Conservation (phyloP, 2,329 filamentous ascomycete species). For the Verticillium isaacii region DNA sequence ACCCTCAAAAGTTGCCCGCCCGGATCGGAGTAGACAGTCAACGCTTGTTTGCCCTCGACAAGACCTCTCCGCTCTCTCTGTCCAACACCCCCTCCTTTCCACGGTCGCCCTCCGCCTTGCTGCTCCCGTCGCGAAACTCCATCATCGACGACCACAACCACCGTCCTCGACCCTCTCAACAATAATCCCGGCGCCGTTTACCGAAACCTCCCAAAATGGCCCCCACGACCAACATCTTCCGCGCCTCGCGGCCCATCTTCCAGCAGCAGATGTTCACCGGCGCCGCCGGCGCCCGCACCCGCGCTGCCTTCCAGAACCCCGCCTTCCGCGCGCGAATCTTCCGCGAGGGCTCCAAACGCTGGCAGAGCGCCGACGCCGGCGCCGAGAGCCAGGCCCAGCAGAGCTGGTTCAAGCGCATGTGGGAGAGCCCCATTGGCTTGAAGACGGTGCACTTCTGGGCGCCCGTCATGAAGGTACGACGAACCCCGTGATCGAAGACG, state of each 20-base stretch:
- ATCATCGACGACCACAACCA: background rate
- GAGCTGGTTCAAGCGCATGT: conserved; percentile 71
- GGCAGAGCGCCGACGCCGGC: conserved; percentile 61
- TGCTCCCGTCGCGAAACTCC: background rate
- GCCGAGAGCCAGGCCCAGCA: conserved; percentile 36
- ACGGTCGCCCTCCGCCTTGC: background rate
- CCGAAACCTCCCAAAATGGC: conserved; percentile 28
- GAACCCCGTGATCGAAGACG: too few species aligned
- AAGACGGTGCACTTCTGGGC: conserved; percentile 99
- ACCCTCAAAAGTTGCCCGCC: background rate
- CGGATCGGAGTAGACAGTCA: background rate
- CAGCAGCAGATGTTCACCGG: conserved; percentile 47
- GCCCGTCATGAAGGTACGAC: conserved; percentile 74
- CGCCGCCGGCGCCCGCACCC: conserved; percentile 46
- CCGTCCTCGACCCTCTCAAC: background rate
- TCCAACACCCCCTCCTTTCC: background rate
- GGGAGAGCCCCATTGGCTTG: conserved; percentile 74
- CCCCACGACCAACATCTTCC: conserved; percentile 44
- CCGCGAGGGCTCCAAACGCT: conserved; percentile 49
- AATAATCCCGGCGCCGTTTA: background rate
- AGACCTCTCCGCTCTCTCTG: conserved; percentile 6
- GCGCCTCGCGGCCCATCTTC: conserved; percentile 51
- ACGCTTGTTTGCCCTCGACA: conserved; percentile 1
- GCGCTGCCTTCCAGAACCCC: conserved; percentile 45
- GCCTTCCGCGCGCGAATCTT: conserved; percentile 38